phyloP scores from a whole-genome alignment of 495 filamentous ascomycete genomes.

The Pseudoneurospora amorphoporcata region DNA sequence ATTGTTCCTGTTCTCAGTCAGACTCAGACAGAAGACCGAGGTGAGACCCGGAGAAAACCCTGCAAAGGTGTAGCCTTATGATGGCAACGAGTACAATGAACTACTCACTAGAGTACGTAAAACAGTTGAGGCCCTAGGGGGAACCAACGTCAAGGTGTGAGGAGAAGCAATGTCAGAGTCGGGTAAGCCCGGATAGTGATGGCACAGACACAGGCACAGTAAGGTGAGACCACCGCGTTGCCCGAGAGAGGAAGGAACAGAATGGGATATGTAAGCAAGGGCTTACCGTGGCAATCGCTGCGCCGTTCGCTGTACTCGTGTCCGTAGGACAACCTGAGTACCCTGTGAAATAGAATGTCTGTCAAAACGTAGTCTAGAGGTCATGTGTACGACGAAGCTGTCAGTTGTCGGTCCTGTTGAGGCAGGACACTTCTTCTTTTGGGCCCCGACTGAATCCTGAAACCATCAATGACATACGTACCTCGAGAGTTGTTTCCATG shows the following conservation, averaged over 20 bases:
- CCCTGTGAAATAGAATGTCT: neutral
- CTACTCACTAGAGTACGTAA: neutral
- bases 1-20: neutral
- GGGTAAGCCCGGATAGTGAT: neutral
- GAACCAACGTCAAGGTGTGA: neutral
- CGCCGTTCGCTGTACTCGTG: neutral
- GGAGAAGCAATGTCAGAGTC: neutral
- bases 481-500: neutral
- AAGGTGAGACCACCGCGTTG: neutral
- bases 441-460: neutral
- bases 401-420: neutral
- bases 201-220: neutral
- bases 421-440: neutral
- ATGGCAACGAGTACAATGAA: neutral
- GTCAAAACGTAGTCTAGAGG: neutral
- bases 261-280: neutral
- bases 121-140: too few relatives aligned
- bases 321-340: neutral
- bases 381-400: neutral
- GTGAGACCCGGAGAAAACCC: neutral
- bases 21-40: neutral
- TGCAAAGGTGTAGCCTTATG: neutral
- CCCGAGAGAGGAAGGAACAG: neutral
- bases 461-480: neutral
- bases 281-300: neutral